Evolutionary conservation across 257 asterid species (phyloP).

Genomic region (Nicotiana undulata): DNA sequence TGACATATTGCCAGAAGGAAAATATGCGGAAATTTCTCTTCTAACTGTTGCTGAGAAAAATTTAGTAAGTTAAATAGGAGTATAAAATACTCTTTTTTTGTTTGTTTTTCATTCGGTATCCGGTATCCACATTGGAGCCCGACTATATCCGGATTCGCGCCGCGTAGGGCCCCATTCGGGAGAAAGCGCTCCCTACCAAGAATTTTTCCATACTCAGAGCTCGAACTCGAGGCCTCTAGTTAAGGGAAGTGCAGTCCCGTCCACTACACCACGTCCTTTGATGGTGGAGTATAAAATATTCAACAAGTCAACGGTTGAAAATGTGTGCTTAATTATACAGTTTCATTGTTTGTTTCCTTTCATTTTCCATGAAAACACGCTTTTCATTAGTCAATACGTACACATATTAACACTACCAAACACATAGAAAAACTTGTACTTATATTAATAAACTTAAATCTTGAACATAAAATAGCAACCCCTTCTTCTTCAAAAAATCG

Average conservation of each 20-base stretch:
- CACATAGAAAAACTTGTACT: background rate
- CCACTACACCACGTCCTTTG: no score
- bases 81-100: constrained; percentile 11
- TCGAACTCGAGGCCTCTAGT: no score
- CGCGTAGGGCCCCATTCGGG: no score
- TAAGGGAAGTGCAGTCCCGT: no score
- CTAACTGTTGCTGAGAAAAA: background rate
- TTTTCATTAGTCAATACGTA: background rate
- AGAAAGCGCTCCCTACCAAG: no score
- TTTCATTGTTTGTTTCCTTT: background rate
- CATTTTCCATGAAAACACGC: background rate
- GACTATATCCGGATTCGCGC: no score
- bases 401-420: background rate
- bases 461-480: no score
- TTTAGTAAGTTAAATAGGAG: background rate
- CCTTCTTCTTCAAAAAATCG: background rate
- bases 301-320: constrained; percentile 30
- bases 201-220: no score
- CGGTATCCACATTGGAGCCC: no score
- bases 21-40: background rate
- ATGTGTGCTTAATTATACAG: background rate
- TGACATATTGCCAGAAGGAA: background rate
- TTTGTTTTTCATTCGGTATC: no score
- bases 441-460: background rate
- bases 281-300: background rate